Conservation (phyloP, 352 stramenopile genomes). For the Phytophthora crassamura region DNA sequence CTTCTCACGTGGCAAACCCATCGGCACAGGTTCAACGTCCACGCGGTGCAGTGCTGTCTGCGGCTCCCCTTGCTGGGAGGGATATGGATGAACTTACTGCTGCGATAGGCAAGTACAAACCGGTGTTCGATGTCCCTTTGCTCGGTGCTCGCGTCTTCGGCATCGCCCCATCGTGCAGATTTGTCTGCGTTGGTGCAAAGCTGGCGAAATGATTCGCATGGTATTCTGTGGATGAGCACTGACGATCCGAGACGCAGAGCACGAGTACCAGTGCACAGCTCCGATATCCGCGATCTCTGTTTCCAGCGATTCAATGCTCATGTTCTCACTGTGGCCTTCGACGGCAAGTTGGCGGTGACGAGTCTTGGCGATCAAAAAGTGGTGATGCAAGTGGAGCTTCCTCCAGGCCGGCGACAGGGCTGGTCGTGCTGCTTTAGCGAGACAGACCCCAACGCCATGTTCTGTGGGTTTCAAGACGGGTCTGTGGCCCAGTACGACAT, state of each 20-base stretch:
- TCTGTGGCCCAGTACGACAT: slow-evolving; percentile 60
- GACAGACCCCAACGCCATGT: slow-evolving; percentile 50
- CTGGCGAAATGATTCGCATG: slow-evolving; percentile 37
- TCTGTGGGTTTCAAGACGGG: slow-evolving; percentile 63
- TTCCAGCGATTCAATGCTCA: slow-evolving; percentile 44
- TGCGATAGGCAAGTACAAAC: slow-evolving; percentile 45
- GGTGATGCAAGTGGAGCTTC: slow-evolving; percentile 49
- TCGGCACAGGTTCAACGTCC: neutral
- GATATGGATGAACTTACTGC: slow-evolving; percentile 11
- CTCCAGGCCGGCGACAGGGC: slow-evolving; percentile 47
- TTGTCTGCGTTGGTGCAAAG: slow-evolving; percentile 63
- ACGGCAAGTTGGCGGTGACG: slow-evolving; percentile 63
- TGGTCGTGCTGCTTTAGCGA: slow-evolving; percentile 62
- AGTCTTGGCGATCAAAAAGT: slow-evolving; percentile 52
- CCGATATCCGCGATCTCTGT: slow-evolving; percentile 61
- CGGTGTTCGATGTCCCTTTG: slow-evolving; percentile 46
- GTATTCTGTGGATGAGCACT: slow-evolving; percentile 54
- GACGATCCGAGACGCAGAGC: slow-evolving; percentile 40
- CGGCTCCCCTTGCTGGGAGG: neutral
- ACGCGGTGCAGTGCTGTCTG: neutral
- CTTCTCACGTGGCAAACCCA: neutral
- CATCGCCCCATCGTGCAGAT: slow-evolving; percentile 53
- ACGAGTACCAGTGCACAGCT: slow-evolving; percentile 47
- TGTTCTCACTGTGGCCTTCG: slow-evolving; percentile 64
- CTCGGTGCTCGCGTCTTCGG: slow-evolving; percentile 59